phyloP scores from a whole-genome alignment of 805 yeast genomes.

The Metschnikowia borealis region DNA sequence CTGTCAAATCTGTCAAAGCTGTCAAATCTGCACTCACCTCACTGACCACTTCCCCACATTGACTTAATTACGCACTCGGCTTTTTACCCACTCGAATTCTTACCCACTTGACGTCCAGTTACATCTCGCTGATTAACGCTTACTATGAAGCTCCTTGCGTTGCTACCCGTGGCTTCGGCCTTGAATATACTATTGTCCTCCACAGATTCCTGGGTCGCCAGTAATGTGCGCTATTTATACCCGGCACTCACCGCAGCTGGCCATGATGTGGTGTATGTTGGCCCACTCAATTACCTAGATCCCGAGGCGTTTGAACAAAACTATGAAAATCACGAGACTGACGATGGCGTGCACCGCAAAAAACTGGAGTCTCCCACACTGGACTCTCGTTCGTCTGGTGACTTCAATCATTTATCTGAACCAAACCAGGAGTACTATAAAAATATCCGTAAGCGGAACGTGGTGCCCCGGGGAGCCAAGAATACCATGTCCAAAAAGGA shows the following conservation, averaged over 20 bases:
- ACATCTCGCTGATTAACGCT: neutral
- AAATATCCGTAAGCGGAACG: slow-evolving; percentile 15
- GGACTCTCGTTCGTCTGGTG: slow-evolving; percentile 18
- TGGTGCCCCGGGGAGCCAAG: slow-evolving; percentile 19
- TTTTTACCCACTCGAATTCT: no score
- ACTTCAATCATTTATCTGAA: slow-evolving; percentile 30
- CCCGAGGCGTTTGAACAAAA: neutral
- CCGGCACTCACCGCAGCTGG: slow-evolving; percentile 25
- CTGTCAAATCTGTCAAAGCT: no score
- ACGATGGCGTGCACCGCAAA: neutral
- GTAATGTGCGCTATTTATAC: slow-evolving; percentile 28
- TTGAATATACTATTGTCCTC: slow-evolving; percentile 30
- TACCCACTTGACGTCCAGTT: neutral
- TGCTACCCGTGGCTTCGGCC: slow-evolving; percentile 10
- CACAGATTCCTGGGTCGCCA: slow-evolving; percentile 38
- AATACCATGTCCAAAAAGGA: slow-evolving; percentile 14
- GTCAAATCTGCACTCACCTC: no score
- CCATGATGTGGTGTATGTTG: slow-evolving; percentile 32
- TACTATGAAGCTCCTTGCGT: neutral
- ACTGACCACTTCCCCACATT: no score
- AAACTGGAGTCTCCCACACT: neutral
- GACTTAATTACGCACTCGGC: no score
- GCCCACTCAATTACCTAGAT: slow-evolving; percentile 23
- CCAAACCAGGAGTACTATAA: slow-evolving; percentile 29
- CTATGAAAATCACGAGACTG: slow-evolving; percentile 16